Base-by-base conservation (phyloP, 495 filamentous ascomycete species). In the Cercophora scortea region DNA sequence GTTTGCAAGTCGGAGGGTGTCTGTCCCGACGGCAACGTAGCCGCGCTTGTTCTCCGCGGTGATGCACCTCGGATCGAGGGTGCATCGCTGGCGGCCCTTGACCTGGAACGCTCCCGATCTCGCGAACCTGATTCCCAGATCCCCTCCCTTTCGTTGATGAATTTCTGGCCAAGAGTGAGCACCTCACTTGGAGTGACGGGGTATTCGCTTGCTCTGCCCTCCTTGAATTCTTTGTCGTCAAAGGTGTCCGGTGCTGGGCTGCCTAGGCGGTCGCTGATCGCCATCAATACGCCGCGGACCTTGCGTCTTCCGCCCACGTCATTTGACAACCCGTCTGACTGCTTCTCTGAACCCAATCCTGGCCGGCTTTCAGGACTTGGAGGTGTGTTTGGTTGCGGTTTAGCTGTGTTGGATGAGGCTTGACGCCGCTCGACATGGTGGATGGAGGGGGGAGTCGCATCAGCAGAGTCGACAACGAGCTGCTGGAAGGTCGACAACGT, bases 181-280 rank as follows among this genome's bases (percentile, higher is more conserved):
- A 25, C 58, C 48, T 82, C 79, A 6, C 75, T 78, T 2, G 77
- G 77, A 5, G 78, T 66, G 51, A 73, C 66, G 4, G 79, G 78
- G 48, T 75, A 82, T 35, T 69, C 67, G 6, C 63, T 47, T n/a
- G 71, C 71, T 38, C 63, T 61, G 8, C 70, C 67, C 0, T 55
- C 64, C 8, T 70, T 65, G 51, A 80, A 79, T 1, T 71, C 72
- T 1, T 67, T 70, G 32, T 75, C 66, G 55, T 78, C 71, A 49
- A 74, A 75, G 17, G 62, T 61, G 12, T 65, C 61, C 18, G 66
- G 60, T 0, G 68, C 62, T 47, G 73, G 70, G 1, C 65, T 68
- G 9, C 74, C 69, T 3, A 82, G 46, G 16, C 66, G 62, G 33
- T 65, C 58, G 35, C 68, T 68, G 36, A 70, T 25, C 25, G 33